These are phyloP conservation scores for Meyerozyma athensensis DNA, from an alignment of 1,139 yeast genomes.

Conservation along the genomic window DNA sequence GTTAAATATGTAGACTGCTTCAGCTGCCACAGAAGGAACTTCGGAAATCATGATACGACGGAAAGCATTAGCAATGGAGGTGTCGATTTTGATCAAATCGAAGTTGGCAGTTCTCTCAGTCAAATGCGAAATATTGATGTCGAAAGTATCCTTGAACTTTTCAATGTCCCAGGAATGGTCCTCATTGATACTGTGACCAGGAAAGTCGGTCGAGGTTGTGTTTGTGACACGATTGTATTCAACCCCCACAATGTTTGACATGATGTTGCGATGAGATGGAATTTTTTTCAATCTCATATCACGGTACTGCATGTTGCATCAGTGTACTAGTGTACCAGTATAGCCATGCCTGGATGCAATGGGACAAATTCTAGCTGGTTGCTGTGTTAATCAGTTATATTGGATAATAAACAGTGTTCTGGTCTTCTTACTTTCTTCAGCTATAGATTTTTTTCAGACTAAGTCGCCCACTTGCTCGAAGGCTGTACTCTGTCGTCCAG, in stretches of 20 bases:
- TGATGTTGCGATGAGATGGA: constrained; percentile 7
- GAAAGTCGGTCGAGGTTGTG: constrained; percentile 82
- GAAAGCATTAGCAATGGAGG: constrained; percentile 93
- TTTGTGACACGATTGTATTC: constrained; percentile 91
- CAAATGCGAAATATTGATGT: constrained; percentile 61
- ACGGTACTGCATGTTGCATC: no score
- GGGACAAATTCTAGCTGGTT: no score
- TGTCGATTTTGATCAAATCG: constrained; percentile 81
- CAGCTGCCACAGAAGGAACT: constrained; percentile 94
- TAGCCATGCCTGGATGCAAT: no score
- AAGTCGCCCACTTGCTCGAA: neutral
- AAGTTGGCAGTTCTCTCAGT: constrained; percentile 76
- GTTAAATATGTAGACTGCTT: constrained; percentile 82
- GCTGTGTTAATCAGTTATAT: no score
- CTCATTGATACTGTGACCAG: constrained; percentile 65
- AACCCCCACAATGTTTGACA: constrained; percentile 71
- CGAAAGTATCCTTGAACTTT: constrained; percentile 66
- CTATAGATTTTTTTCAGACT: no score
- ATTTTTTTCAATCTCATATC: no score
- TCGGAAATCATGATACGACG: constrained; percentile 96
- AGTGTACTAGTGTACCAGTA: no score
- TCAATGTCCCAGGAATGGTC: constrained; percentile 84
- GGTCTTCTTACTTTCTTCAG: no score
- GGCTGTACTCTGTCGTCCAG: neutral
- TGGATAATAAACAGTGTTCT: no score